These are phyloP conservation scores for Pyrenophora tritici-repentis DNA, from an alignment of 2,329 filamentous ascomycete genomes.

Conservation along the genomic window DNA sequence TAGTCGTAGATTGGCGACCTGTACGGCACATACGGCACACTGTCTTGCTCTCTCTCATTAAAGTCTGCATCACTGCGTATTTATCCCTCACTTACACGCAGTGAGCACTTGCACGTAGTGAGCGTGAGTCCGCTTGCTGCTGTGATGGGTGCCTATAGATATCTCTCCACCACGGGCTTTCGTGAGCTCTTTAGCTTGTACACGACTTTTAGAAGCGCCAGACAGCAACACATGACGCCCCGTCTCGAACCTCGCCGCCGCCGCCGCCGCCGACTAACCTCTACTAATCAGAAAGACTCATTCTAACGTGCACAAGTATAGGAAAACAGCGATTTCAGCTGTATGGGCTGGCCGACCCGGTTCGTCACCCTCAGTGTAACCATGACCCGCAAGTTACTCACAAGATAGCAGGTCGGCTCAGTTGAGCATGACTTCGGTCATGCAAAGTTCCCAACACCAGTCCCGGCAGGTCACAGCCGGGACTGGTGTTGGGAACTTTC, in stretches of 20 bases:
- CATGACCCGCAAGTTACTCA: background rate
- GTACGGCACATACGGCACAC: too few relatives aligned
- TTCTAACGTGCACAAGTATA: background rate
- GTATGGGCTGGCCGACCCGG: background rate
- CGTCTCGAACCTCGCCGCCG: background rate
- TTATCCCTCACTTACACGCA: background rate
- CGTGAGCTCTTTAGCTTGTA: background rate
- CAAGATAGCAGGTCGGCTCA: background rate
- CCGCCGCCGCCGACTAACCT: too few relatives aligned
- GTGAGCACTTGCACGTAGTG: too few relatives aligned
- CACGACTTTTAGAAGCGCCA: too few relatives aligned
- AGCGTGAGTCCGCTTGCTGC: slow-evolving; percentile 26
- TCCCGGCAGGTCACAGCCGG: too few relatives aligned
- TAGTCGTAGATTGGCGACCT: too few relatives aligned
- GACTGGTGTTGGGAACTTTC: too few relatives aligned
- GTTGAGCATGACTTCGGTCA: slow-evolving; percentile 3
- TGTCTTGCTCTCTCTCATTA: too few relatives aligned
- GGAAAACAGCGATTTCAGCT: background rate
- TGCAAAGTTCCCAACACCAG: too few relatives aligned
- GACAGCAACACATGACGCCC: background rate
- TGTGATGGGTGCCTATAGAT: slow-evolving; percentile 18
- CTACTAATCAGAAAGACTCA: too few relatives aligned
- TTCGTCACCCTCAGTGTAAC: background rate
- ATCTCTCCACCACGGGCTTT: background rate
- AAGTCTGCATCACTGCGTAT: background rate